phyloP scores from a whole-genome alignment of 2,329 filamentous ascomycete species.

The Thermothelomyces thermophilus region DNA sequence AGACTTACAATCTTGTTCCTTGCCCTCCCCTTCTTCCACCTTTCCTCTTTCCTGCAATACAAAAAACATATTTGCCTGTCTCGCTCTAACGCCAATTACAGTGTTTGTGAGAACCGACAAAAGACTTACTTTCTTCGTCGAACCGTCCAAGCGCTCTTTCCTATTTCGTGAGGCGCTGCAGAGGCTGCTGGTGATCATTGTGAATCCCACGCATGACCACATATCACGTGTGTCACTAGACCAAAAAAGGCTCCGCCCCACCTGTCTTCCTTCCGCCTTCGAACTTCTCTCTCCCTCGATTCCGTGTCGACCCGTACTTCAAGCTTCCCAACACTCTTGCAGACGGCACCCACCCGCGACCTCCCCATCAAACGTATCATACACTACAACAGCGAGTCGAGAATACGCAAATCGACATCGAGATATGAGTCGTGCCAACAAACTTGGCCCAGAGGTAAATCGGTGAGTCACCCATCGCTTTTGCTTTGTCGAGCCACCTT shows the following conservation, averaged over 20 bases:
- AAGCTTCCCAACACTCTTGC: constrained; percentile 20
- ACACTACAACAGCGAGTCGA: constrained; percentile 25
- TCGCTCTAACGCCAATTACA: neutral
- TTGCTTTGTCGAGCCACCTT: constrained; percentile 9
- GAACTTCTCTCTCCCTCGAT: constrained; percentile 27
- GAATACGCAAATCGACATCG: constrained; percentile 35
- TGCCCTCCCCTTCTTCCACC: too few species aligned
- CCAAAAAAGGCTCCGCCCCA: constrained; percentile 15
- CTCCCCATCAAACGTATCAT: constrained; percentile 14
- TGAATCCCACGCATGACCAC: neutral
- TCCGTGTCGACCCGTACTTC: constrained; percentile 24
- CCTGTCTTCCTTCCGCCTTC: constrained; percentile 17
- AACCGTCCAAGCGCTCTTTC: neutral
- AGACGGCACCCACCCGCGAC: constrained; percentile 13
- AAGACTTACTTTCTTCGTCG: neutral
- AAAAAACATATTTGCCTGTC: too few species aligned
- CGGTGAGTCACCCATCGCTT: constrained; percentile 53
- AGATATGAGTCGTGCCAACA: constrained; percentile 94
- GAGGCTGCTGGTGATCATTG: neutral
- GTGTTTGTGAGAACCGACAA: neutral
- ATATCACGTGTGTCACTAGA: constrained; percentile 24
- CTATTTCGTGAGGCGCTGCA: neutral
- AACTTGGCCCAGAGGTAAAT: constrained; percentile 99
- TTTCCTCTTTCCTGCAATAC: too few species aligned
- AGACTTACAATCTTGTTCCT: too few species aligned